Evolutionary conservation across 164 flowering plant genomes (phyloP), one percentile per base, ranked within the genome.

Genomic region (Vitis amurensis): DNA sequence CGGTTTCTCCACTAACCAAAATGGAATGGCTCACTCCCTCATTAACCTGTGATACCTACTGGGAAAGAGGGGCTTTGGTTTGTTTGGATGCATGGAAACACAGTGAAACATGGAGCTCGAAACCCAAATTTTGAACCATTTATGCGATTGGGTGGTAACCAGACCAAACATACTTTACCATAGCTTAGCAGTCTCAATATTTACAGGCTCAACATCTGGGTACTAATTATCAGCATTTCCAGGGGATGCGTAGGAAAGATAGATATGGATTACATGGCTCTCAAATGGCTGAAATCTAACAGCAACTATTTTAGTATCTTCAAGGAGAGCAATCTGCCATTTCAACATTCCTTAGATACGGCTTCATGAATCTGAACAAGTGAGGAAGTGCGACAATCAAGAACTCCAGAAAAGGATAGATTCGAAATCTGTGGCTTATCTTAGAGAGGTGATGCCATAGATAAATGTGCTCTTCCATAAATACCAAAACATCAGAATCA

Each of bases 391-490:
- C 1, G 66, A 93, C 93, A 52, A 87, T 80, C 76, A 86, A 70
- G 78, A 91, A 89, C 74, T 79, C 80, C 37, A 90, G 77, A 63
- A 94, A 79, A 68, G 90, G 94, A 80, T 73, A 94, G 13, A 91
- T 89, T 50, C 98, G 81, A 74, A 92, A 94, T 70, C 99, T 81
- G 68, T 94, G 97, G 81, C 98, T 94, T 73, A 94, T 94, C 78
- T 91, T 94, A 50, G 97, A 91, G 10, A 94, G 83, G 73, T 91
- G 79, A 71, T 84, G 71, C 37, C 90, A 77, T 5, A 93, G 79
- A 19, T 84, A 90, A 53, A 78, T 81, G 77, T 92, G 99, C 79
- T 91, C 92, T 68, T 88, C 84, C 48, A 94, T 74, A 23, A 83
- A 78, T 56, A 79, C 70, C 57, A 76, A 66, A 44, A 85, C 82